Evolutionary conservation across 169 alveolate species (phyloP).

Genomic region (Perkinsus chesapeaki): DNA sequence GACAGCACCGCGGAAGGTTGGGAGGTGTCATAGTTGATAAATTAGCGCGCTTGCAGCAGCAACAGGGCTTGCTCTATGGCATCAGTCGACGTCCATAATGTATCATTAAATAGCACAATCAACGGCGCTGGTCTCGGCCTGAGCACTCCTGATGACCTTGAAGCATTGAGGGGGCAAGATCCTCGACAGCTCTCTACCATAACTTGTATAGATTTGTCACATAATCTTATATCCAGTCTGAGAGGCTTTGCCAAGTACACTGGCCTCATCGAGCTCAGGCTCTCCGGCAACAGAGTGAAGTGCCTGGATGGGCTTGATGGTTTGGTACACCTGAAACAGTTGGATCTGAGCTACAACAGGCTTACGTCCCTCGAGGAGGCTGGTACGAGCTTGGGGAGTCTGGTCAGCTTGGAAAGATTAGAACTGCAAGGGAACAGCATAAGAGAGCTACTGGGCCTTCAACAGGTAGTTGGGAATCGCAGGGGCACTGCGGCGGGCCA

Average conservation of each 20-base stretch:
- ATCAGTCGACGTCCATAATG: not conserved
- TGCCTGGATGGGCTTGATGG: not conserved
- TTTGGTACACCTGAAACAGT: not conserved
- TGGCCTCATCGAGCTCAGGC: not conserved
- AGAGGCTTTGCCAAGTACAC: not conserved
- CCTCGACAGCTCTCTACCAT: not conserved
- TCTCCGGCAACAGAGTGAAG: not conserved
- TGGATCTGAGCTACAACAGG: not conserved
- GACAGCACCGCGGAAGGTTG: no score
- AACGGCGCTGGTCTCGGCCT: not conserved
- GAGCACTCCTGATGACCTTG: not conserved
- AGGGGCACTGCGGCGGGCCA: no score
- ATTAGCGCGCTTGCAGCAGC: no score
- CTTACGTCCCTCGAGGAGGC: not conserved
- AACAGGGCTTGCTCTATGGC: not conserved
- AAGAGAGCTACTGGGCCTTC: not conserved
- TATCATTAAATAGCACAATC: not conserved
- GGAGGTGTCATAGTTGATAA: no score
- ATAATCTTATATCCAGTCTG: not conserved
- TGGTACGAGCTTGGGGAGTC: not conserved
- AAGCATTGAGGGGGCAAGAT: not conserved
- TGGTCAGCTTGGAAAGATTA: not conserved
- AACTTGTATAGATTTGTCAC: not conserved
- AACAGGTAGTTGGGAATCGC: not conserved
- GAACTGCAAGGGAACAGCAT: not conserved